Evolutionary conservation across 176 grass and related monocot species (phyloP).

Genomic region (Bonia amplexicaulis): DNA sequence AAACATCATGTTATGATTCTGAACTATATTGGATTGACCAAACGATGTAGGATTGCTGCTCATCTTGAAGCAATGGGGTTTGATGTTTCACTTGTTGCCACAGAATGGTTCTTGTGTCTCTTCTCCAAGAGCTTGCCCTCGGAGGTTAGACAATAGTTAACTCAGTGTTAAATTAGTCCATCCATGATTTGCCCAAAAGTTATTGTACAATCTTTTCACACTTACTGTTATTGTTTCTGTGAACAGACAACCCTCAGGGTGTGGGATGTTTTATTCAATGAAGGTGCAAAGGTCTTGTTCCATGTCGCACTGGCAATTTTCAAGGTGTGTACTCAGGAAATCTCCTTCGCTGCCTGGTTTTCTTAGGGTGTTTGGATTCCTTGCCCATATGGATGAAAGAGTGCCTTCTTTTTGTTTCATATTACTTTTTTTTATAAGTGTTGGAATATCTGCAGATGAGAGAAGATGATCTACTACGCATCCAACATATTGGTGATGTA

Average conservation of each 20-base stretch:
- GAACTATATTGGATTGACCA: not conserved
- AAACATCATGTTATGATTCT: not conserved
- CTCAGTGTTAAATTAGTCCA: not conserved
- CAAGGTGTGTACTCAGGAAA: constrained; percentile 53
- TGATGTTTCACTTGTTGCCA: constrained; percentile 95
- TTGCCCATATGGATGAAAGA: not conserved
- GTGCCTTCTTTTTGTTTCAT: not conserved
- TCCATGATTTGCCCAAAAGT: not conserved
- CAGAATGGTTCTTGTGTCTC: constrained; percentile 97
- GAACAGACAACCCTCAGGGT: constrained; percentile 82
- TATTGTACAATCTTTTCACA: not conserved
- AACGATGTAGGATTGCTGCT: constrained; percentile 67
- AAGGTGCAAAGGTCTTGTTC: constrained; percentile 97
- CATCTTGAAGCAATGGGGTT: constrained; percentile 88
- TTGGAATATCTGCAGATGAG: constrained; percentile 53
- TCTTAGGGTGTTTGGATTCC: not conserved
- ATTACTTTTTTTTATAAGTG: constrained; percentile 1
- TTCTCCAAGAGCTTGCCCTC: constrained; percentile 96
- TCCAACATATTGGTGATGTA: constrained; percentile 90
- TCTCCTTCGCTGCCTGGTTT: not conserved
- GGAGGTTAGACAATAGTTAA: constrained; percentile 50
- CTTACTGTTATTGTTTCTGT: constrained; percentile 20
- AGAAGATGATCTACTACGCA: constrained; percentile 72
- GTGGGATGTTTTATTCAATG: constrained; percentile 97
- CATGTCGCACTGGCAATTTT: constrained; percentile 92